phyloP scores from a whole-genome alignment of 2,329 filamentous ascomycete genomes.

The Scedosporium dehoogii region DNA sequence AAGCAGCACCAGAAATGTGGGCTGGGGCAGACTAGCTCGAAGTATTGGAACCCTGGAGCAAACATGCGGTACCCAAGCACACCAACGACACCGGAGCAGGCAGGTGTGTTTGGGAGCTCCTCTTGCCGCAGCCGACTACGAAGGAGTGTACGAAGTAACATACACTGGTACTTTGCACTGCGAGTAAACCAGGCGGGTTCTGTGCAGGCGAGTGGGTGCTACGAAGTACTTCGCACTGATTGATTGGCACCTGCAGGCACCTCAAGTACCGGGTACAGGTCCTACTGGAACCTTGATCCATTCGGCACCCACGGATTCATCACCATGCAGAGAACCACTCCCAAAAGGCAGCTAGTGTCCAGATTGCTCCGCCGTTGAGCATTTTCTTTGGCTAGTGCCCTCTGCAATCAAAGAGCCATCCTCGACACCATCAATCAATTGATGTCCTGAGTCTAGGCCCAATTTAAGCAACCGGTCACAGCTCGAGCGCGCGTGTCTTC shows the following conservation, averaged over 20 bases:
- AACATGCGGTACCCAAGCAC: neutral
- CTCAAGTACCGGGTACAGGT: neutral
- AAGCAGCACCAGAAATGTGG: neutral
- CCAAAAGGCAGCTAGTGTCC: neutral
- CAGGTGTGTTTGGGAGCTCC: neutral
- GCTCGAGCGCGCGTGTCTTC: too few species aligned
- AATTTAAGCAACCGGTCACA: neutral
- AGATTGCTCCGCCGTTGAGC: neutral
- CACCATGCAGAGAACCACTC: neutral
- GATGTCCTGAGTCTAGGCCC: neutral
- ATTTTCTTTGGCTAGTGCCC: neutral
- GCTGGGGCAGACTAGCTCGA: neutral
- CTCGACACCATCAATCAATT: neutral
- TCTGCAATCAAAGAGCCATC: neutral
- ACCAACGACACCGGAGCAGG: neutral
- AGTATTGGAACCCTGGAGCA: neutral
- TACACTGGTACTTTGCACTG: too few species aligned
- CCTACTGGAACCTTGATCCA: neutral
- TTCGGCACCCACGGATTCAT: neutral
- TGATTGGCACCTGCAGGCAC: neutral
- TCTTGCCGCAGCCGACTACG: too few species aligned
- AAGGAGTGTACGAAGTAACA: too few species aligned
- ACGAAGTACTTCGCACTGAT: neutral
- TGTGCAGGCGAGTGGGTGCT: neutral
- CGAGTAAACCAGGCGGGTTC: too few species aligned